Conservation (phyloP, 2,329 filamentous ascomycete genomes). For the Aspergillus novofumigatus region DNA sequence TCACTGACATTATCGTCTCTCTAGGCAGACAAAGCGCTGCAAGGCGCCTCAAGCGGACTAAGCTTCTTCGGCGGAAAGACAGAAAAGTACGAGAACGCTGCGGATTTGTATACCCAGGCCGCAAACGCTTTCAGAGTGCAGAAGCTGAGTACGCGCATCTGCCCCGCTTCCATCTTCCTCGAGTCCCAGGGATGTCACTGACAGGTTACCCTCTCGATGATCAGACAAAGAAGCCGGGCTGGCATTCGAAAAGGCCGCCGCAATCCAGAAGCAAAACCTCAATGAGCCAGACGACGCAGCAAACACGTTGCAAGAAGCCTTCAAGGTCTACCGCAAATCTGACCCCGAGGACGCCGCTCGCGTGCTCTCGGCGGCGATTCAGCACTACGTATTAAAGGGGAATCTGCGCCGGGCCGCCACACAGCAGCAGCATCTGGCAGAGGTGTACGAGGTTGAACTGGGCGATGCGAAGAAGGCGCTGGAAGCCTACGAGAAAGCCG, state of each 20-base stretch:
- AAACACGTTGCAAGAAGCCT: slow-evolving; percentile 82
- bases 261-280: slow-evolving; percentile 72
- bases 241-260: slow-evolving; percentile 81
- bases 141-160: slow-evolving; percentile 62
- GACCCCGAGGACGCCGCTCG: slow-evolving; percentile 78
- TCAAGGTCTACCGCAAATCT: slow-evolving; percentile 88
- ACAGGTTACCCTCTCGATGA: background rate
- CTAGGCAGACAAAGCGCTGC: slow-evolving; percentile 81
- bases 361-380: slow-evolving; percentile 73
- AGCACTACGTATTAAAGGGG: slow-evolving; percentile 81
- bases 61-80: slow-evolving; percentile 81
- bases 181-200: background rate
- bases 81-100: slow-evolving; percentile 87
- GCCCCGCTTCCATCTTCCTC: background rate
- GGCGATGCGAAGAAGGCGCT: slow-evolving; percentile 74
- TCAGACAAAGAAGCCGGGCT: slow-evolving; percentile 79
- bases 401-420: slow-evolving; percentile 88
- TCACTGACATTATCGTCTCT: slow-evolving; percentile 24
- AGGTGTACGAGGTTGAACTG: slow-evolving; percentile 78
- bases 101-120: slow-evolving; percentile 80
- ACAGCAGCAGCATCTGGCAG: slow-evolving; percentile 83
- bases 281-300: slow-evolving; percentile 92
- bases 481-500: slow-evolving; percentile 78
- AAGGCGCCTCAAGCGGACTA: slow-evolving; percentile 74
- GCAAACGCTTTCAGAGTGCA: slow-evolving; percentile 89